Evolutionary conservation across 495 filamentous ascomycete species (phyloP).

Genomic region (Trichocladium antarcticum): DNA sequence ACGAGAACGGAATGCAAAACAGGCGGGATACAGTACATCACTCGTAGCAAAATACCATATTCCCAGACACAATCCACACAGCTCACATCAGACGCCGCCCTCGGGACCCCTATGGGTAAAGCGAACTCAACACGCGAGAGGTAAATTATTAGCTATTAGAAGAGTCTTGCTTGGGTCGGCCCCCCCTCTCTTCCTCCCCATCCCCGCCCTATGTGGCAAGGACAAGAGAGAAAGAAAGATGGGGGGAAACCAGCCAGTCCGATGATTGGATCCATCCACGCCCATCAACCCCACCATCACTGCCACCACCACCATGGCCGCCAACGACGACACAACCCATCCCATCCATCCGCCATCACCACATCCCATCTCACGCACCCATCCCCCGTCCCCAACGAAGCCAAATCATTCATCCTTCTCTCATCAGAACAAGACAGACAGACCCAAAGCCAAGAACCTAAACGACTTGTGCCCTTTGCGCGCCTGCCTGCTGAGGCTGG

Average conservation of each 20-base stretch:
- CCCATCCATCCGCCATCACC: background rate
- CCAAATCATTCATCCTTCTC: slow-evolving; percentile 9
- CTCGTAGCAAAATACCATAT: too few relatives aligned
- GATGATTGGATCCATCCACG: slow-evolving; percentile 3
- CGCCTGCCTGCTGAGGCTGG: slow-evolving; percentile 1
- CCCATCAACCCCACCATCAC: background rate
- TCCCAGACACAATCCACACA: too few relatives aligned
- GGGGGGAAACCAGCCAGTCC: background rate
- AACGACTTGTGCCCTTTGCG: slow-evolving; percentile 8
- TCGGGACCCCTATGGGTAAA: background rate
- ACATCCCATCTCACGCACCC: background rate
- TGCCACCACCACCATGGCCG: too few relatives aligned
- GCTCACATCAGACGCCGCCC: too few relatives aligned
- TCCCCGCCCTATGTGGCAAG: slow-evolving; percentile 12
- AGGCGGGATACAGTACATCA: too few relatives aligned
- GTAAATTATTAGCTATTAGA: slow-evolving; percentile 30
- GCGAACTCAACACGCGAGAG: slow-evolving; percentile 27
- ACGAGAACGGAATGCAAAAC: too few relatives aligned
- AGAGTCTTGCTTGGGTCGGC: slow-evolving; percentile 9
- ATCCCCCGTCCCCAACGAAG: too few relatives aligned
- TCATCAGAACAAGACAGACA: slow-evolving; percentile 5
- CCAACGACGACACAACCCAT: background rate
- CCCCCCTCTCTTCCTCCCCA: background rate
- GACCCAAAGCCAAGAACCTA: slow-evolving; percentile 12
- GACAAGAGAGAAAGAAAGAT: background rate